phyloP scores from a whole-genome alignment of 768 basidiomycete genomes.

The Termitomyces sp. region DNA sequence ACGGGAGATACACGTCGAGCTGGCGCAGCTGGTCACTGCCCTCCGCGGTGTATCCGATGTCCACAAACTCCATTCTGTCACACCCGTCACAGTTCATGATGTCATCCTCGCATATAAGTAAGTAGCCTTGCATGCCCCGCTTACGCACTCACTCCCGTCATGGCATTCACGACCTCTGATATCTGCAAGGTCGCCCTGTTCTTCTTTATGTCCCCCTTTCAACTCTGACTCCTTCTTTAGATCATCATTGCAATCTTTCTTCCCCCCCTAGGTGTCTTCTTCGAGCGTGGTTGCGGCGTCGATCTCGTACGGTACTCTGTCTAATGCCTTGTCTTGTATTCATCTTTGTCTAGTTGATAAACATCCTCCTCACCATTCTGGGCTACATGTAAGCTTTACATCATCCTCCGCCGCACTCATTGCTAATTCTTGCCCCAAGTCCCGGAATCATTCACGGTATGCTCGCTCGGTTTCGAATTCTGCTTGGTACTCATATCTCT shows the following conservation, averaged over 20 bases:
- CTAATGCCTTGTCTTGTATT: constrained; percentile 2
- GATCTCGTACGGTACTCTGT: constrained; percentile 53
- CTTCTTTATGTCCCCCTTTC: background rate
- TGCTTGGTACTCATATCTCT: constrained; percentile 11
- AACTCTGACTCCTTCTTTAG: constrained; percentile 26
- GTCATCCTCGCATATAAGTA: constrained; percentile 10
- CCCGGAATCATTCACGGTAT: constrained; percentile 75
- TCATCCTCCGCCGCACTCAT: background rate
- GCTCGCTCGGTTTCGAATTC: constrained; percentile 3
- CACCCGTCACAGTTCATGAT: constrained; percentile 9
- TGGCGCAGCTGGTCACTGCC: constrained; percentile 30
- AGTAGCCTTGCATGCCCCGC: too few species aligned
- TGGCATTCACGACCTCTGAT: constrained; percentile 72
- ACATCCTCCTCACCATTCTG: constrained; percentile 72
- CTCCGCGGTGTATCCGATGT: constrained; percentile 33
- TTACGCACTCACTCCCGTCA: constrained; percentile 18
- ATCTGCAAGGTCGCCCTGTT: constrained; percentile 62
- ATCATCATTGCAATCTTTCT: constrained; percentile 60
- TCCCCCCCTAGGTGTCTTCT: constrained; percentile 83
- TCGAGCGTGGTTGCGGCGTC: constrained; percentile 78
- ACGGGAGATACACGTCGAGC: constrained; percentile 53
- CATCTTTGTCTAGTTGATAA: constrained; percentile 41
- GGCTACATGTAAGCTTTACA: constrained; percentile 62
- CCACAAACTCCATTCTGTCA: constrained; percentile 21
- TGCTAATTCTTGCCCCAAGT: constrained; percentile 28